Evolutionary conservation across 805 yeast species (phyloP).

Genomic region (Myxozyma monticola): DNA sequence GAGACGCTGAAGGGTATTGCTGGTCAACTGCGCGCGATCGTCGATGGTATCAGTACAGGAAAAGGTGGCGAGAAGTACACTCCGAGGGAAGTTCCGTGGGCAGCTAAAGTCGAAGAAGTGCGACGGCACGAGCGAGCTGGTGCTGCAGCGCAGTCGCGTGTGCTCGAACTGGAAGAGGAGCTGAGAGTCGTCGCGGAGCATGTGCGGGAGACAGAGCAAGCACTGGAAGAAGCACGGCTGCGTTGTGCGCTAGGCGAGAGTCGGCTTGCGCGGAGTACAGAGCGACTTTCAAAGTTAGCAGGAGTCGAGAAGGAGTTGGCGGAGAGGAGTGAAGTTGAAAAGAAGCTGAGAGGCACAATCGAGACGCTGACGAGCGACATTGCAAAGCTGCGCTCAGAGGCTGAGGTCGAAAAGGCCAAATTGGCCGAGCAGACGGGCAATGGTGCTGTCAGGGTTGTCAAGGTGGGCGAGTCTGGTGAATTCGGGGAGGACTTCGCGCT

Average conservation of each 20-base stretch:
- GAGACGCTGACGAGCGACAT: slow-evolving; percentile 4
- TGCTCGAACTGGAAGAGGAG: slow-evolving; percentile 25
- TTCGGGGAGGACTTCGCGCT: too few species aligned
- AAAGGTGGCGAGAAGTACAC: slow-evolving; percentile 22
- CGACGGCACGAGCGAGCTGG: too few species aligned
- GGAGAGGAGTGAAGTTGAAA: slow-evolving; percentile 5
- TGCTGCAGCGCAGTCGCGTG: too few species aligned
- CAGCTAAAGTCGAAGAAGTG: too few species aligned
- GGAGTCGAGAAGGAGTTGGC: slow-evolving; percentile 30
- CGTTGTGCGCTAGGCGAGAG: slow-evolving; percentile 30
- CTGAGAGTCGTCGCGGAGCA: slow-evolving; percentile 25
- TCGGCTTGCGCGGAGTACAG: slow-evolving; percentile 25
- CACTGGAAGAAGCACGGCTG: slow-evolving; percentile 35
- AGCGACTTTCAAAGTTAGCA: slow-evolving; percentile 18
- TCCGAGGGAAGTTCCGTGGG: too few species aligned
- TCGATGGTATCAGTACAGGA: slow-evolving; percentile 12
- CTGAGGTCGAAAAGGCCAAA: too few species aligned
- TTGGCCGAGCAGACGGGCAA: too few species aligned
- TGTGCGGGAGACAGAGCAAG: slow-evolving; percentile 29
- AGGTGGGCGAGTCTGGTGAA: too few species aligned
- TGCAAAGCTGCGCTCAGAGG: too few species aligned
- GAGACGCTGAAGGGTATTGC: not conserved
- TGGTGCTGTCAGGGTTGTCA: too few species aligned
- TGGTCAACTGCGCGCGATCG: slow-evolving; percentile 1
- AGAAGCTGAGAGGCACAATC: slow-evolving; percentile 1